Conservation (phyloP, 176 grass and related monocot genomes). For the Aegilops umbellulata region DNA sequence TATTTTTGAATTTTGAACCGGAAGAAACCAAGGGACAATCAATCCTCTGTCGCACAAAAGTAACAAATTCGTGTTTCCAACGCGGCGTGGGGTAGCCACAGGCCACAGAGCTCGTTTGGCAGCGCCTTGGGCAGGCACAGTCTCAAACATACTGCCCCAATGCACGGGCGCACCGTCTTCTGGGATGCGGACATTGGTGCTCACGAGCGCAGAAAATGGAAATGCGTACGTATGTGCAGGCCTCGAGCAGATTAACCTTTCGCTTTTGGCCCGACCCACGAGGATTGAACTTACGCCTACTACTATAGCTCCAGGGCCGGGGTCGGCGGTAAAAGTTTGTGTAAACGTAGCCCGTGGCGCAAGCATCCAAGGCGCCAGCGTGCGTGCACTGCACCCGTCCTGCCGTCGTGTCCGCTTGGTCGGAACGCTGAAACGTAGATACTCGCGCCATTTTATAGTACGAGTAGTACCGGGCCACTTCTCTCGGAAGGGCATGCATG, state of each 20-base stretch:
- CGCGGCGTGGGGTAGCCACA: not conserved
- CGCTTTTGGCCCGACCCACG: not conserved
- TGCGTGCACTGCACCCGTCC: not conserved
- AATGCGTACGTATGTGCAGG: not conserved
- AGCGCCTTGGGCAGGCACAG: not conserved
- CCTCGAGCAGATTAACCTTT: conserved; percentile 28
- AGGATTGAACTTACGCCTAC: conserved; percentile 12
- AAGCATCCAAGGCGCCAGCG: conserved; percentile 8
- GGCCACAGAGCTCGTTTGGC: not conserved
- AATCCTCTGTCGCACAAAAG: not conserved
- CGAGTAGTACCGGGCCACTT: not conserved
- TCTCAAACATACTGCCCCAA: not conserved
- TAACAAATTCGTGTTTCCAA: not conserved
- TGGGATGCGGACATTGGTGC: conserved; percentile 3
- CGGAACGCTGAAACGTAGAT: not conserved
- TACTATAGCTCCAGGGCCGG: not conserved
- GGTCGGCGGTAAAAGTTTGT: not conserved
- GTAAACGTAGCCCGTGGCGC: not conserved
- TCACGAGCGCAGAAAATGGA: not conserved
- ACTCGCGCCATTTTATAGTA: not conserved
- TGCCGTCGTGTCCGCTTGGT: conserved; percentile 10
- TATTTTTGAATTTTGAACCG: not conserved
- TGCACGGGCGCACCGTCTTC: conserved; percentile 16
- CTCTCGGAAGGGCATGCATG: not conserved
- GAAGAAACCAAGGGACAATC: not conserved